phyloP scores from a whole-genome alignment of 352 stramenopile genomes.

The Phytophthora palmivora region DNA sequence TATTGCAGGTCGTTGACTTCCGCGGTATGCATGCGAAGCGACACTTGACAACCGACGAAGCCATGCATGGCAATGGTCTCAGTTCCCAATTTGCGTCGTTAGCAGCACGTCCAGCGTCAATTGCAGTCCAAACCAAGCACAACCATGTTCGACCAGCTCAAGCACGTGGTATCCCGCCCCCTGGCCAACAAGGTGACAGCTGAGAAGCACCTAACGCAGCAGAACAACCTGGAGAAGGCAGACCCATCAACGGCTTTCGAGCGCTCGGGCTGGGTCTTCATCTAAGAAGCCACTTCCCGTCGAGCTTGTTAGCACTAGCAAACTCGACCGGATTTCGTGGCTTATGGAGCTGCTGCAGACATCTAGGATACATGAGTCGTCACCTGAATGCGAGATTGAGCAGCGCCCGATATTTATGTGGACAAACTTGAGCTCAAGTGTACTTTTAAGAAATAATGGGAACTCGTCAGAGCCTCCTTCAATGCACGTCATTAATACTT shows the following conservation, averaged over 20 bases:
- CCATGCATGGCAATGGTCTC: slow-evolving; percentile 8
- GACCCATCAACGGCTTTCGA: slow-evolving; percentile 80
- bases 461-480: slow-evolving; percentile 26
- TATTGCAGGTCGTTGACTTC: slow-evolving; percentile 14
- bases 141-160: slow-evolving; percentile 78
- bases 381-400: not conserved
- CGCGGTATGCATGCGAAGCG: slow-evolving; percentile 19
- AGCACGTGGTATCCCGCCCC: slow-evolving; percentile 60
- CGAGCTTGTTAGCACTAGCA: slow-evolving; percentile 7
- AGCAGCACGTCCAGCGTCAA: slow-evolving; percentile 15
- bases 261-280: slow-evolving; percentile 78
- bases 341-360: slow-evolving; percentile 1
- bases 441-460: slow-evolving; percentile 26
- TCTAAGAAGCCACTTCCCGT: slow-evolving; percentile 37
- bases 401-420: slow-evolving; percentile 42
- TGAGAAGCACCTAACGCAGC: slow-evolving; percentile 49
- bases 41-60: not conserved
- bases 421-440: slow-evolving; percentile 33
- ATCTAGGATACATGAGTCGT: not conserved
- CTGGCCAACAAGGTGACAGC: slow-evolving; percentile 34
- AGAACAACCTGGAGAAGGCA: slow-evolving; percentile 46
- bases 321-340: slow-evolving; percentile 16
- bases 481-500: slow-evolving; percentile 24
- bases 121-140: slow-evolving; percentile 17
- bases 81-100: slow-evolving; percentile 55